Base-by-base conservation (phyloP, 2,329 filamentous ascomycete species). In the Pestalotiopsis sp. region DNA sequence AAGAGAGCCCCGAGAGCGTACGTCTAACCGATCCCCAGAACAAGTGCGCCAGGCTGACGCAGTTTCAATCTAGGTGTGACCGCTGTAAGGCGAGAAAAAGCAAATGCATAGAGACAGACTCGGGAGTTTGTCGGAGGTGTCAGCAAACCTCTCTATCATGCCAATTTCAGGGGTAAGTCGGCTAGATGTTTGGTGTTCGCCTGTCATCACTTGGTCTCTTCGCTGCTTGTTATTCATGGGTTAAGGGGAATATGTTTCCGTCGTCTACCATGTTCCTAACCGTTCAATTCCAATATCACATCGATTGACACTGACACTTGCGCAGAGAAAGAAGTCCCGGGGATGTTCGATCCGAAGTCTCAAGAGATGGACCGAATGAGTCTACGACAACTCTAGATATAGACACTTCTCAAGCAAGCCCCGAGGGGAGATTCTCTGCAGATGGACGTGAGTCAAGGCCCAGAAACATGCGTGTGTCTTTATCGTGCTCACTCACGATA, bases 21-120 rank as follows among this genome's bases (percentile, higher is more conserved):
- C 26, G n/a, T 44, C 24, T 38, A 20, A n/a, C 10, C 44, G 17
- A 55, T 26, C 22, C 17, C 17, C 24, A 39, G 9, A 30, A n/a
- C n/a, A 30, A 30, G 3, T 13, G 17, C 67, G 22, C 24, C 56
- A 14, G 57, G 22, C 40, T 52, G 22, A 55, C 57, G 40, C 35
- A 58, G 9, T 55, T 22, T 65, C 17, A 60, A 2, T 30, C 22
- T 59, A 75, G 74, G 24, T 80, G 78, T 66, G 72, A 76, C 64
- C 75, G 72, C 22, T 80, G 78, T 66, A 80, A 80, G 66, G 70
- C 73, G 5, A 70, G 78, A 22, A 80, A 80, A 67, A 79, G 76
- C 65, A 78, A 75, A 66, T 79, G 78, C 56, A 74, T 79, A 39
- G 75, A 77, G 67, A 72, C 68, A 0, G 58, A 67, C 0, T 68